Evolutionary conservation across 2,329 filamentous ascomycete genomes (phyloP).

Genomic region (Didymella segeticola): DNA sequence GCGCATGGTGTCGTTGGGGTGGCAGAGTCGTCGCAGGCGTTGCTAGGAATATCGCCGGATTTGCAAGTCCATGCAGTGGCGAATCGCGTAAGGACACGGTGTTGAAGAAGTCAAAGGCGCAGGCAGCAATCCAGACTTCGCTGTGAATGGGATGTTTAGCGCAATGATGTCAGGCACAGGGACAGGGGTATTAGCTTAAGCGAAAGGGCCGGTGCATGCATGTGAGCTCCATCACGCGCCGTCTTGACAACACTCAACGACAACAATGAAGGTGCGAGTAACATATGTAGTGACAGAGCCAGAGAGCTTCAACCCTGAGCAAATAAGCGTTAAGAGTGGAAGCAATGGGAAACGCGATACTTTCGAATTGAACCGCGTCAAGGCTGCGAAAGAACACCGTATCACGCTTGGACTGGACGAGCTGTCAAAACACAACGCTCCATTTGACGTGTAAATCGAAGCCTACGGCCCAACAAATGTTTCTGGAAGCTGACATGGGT

Average conservation of each 20-base stretch:
- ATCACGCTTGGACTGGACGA: conserved; percentile 77
- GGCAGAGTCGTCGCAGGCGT: background rate
- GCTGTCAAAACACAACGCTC: conserved; percentile 61
- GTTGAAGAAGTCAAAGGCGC: conserved; percentile 7
- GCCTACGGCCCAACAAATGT: background rate
- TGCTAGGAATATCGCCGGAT: background rate
- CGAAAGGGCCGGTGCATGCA: conserved; percentile 9
- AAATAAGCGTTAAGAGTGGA: conserved; percentile 61
- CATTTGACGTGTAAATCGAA: conserved; percentile 6
- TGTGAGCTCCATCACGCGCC: conserved; percentile 16
- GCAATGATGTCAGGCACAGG: conserved; percentile 23
- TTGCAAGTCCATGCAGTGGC: conserved; percentile 25
- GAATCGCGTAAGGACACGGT: conserved; percentile 37
- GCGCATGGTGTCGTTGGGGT: conserved; percentile 35
- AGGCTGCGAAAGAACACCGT: conserved; percentile 78
- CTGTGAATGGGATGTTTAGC: conserved; percentile 16
- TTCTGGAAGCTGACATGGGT: conserved; percentile 1
- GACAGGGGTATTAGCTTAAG: background rate
- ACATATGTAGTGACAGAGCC: conserved; percentile 74
- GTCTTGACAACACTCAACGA: conserved; percentile 16
- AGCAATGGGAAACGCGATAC: conserved; percentile 44
- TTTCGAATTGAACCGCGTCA: conserved; percentile 65
- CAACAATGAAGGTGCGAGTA: conserved; percentile 72
- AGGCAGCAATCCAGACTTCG: conserved; percentile 25
- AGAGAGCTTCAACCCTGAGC: conserved; percentile 69